Evolutionary conservation across 2,329 filamentous ascomycete species (phyloP).

Genomic region (Penicillium sp.): DNA sequence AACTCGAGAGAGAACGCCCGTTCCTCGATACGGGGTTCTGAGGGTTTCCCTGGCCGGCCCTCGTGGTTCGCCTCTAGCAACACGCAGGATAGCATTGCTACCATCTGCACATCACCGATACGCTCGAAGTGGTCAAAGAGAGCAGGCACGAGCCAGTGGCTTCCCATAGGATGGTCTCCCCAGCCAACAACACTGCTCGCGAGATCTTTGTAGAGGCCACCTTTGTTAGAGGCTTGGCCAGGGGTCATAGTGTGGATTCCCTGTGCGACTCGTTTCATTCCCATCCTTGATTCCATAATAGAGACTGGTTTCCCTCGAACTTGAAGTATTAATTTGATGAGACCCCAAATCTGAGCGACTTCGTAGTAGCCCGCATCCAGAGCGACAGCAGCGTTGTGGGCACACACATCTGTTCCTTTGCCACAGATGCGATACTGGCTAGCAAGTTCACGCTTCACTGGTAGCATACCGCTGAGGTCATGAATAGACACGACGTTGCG

Average conservation of each 20-base stretch:
- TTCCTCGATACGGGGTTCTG: conserved; percentile 49
- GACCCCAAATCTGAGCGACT: conserved; percentile 81
- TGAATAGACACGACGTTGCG: conserved; percentile 78
- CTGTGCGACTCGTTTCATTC: conserved; percentile 61
- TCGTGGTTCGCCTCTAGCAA: conserved; percentile 58
- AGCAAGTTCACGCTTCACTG: conserved; percentile 78
- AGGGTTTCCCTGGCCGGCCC: conserved; percentile 38
- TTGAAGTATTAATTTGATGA: conserved; percentile 76
- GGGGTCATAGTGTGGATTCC: conserved; percentile 58
- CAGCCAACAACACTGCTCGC: conserved; percentile 58
- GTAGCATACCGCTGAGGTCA: conserved; percentile 72
- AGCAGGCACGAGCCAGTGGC: conserved; percentile 61
- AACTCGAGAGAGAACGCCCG: conserved; percentile 56
- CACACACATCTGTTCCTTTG: conserved; percentile 78
- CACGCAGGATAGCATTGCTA: conserved; percentile 69
- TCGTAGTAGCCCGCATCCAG: conserved; percentile 72
- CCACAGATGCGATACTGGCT: conserved; percentile 83
- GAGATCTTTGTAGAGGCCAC: conserved; percentile 43
- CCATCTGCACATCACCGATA: conserved; percentile 68
- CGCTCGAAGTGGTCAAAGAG: conserved; percentile 66
- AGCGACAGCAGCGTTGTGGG: conserved; percentile 81
- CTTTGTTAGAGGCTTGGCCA: conserved; percentile 48
- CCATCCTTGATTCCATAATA: conserved; percentile 59
- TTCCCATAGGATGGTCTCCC: conserved; percentile 63
- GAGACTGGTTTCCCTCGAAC: conserved; percentile 76